Percentiles rank a stretch among this genome's conserved stretches.
These are phyloP conservation scores for Arachis hypogaea DNA, from an alignment of 306 rosid species.

Conservation along the genomic window DNA sequence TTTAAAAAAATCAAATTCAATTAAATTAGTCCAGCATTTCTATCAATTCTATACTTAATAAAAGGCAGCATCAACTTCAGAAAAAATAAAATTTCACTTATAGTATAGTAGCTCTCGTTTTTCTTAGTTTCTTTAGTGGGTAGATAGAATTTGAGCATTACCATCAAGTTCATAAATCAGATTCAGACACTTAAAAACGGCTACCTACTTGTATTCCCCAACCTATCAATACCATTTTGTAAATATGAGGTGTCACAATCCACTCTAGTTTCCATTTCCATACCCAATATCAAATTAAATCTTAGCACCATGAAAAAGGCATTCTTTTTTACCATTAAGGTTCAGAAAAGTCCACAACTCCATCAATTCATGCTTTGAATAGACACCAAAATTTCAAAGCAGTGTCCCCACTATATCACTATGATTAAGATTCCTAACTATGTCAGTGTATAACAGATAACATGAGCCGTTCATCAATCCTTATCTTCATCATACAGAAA, in stretches of 20 bases:
- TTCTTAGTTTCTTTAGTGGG: not conserved
- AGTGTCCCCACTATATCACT: conserved; percentile 41
- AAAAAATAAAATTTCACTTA: no score
- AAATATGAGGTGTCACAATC: not conserved
- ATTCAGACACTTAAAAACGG: not conserved
- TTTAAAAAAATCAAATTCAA: no score
- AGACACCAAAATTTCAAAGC: conserved; percentile 38
- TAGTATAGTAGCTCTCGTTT: not conserved
- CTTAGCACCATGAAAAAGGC: not conserved
- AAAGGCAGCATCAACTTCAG: no score
- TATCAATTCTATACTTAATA: no score
- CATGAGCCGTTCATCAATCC: conserved; percentile 34
- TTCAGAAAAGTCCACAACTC: conserved; percentile 29
- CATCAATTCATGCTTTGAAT: not conserved
- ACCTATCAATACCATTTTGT: not conserved
- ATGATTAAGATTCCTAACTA: conserved; percentile 48
- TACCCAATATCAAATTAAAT: no score
- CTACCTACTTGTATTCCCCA: not conserved
- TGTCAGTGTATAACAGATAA: not conserved
- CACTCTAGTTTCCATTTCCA: not conserved
- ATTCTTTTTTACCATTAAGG: not conserved
- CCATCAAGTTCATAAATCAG: not conserved
- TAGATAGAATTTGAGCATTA: not conserved
- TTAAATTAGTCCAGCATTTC: no score
- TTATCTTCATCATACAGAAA: conserved; percentile 21